Conservation (phyloP, 2,329 filamentous ascomycete genomes). For the Alternaria triticina region DNA sequence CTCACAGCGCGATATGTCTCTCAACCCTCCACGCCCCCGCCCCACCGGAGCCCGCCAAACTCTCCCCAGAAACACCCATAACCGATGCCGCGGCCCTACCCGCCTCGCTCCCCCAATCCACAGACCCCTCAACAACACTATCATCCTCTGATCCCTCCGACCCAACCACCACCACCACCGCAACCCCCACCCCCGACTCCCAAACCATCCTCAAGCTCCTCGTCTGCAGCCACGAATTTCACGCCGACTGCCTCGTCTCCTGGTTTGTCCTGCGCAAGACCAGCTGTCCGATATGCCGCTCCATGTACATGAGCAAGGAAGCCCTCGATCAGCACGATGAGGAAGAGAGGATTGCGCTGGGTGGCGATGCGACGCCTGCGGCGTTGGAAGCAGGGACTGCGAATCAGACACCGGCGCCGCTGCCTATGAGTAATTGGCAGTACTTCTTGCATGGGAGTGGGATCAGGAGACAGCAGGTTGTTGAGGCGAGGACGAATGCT, state of each 20-base stretch:
- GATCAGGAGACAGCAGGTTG: neutral
- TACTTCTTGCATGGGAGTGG: slow-evolving; percentile 16
- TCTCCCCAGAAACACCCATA: slow-evolving; percentile 14
- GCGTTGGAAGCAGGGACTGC: neutral
- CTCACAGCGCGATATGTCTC: slow-evolving; percentile 40
- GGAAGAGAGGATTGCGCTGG: slow-evolving; percentile 12
- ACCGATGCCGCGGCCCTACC: slow-evolving; percentile 8
- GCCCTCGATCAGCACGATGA: slow-evolving; percentile 21
- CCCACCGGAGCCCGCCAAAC: slow-evolving; percentile 35
- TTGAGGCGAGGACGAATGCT: neutral
- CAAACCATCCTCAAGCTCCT: slow-evolving; percentile 36
- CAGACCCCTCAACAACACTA: neutral
- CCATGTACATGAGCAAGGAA: slow-evolving; percentile 33
- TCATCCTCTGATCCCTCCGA: neutral
- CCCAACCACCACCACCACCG: neutral
- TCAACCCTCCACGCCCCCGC: slow-evolving; percentile 34
- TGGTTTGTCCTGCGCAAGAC: slow-evolving; percentile 40
- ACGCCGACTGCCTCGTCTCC: slow-evolving; percentile 39
- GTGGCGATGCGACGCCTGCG: neutral
- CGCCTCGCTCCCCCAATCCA: neutral
- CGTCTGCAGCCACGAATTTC: slow-evolving; percentile 40
- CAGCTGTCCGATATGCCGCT: slow-evolving; percentile 41
- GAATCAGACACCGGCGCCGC: neutral
- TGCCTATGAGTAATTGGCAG: slow-evolving; percentile 15
- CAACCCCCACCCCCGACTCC: slow-evolving; percentile 3